Evolutionary conservation across 225 moss, liverwort and hornwort genomes (phyloP), one percentile per base, ranked within the genome.

Genomic region (Straminergon stramineum): DNA sequence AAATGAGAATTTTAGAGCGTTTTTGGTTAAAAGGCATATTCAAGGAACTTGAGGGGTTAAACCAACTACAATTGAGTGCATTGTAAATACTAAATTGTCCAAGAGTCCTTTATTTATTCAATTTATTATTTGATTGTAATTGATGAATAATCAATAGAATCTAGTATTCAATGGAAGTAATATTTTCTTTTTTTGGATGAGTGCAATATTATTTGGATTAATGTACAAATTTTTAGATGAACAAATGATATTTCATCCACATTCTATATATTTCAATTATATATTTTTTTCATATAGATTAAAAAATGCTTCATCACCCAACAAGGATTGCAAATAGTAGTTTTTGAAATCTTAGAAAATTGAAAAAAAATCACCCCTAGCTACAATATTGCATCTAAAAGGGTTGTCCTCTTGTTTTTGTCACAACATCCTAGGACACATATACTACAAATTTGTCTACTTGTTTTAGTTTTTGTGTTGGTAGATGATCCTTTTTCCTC

Each of bases 401-500:
- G 31, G 4, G 20, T 76, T 3, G 32, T 8, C 34, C 31, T 51
- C 3, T 71, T 39, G 12, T 51, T 76, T 51, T 76, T 34, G 13
- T 53, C 34, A 52, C 32, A 21, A 32, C 21, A 76, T 13, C 4
- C 2, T 51, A 4, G 5, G 1, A 32, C 2, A 51, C 19, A 48
- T 2, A 5, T 51, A 2, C 0, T 75, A 7, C n/a, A n/a, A n/a
- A n/a, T n/a, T n/a, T 53, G 13, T 53, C 5, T 76, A 34, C 5
- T 76, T 53, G 21, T 53, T 53, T 75, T 34, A 34, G 1, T 76
- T 21, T 13, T 34, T 34, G 9, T 0, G 0, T 34, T 52, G 20
- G 52, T 0, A 31, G 2, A 52, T 4, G 7, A 51, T 2, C 51
- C 7, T 26, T 41, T 45, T 10, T 17, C 6, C 1, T 75, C 4